phyloP scores from a whole-genome alignment of 805 yeast genomes.

The Lipomyces lipofer region DNA sequence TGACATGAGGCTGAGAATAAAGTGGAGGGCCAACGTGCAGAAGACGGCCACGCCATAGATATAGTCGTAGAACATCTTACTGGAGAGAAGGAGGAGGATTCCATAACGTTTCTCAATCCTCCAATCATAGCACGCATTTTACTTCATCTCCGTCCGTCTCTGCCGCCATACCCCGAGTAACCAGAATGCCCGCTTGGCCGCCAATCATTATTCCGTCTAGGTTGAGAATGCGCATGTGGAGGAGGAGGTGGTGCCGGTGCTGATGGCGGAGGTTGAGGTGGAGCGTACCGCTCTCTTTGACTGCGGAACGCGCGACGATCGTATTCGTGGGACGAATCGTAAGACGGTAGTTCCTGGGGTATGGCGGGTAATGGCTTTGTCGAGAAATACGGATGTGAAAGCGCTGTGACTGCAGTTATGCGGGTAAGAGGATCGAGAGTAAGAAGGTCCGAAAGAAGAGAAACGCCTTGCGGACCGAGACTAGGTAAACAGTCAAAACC shows the following conservation, averaged over 20 bases:
- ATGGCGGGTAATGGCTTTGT: constrained; percentile 64
- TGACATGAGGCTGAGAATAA: no score
- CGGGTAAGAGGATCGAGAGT: constrained; percentile 70
- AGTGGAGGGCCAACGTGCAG: no score
- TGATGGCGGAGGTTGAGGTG: constrained; percentile 12
- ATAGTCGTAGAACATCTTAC: no score
- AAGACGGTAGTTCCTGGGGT: constrained; percentile 59
- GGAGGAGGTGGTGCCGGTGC: neutral
- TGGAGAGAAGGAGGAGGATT: no score
- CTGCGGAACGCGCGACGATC: constrained; percentile 43
- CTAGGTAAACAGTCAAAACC: neutral
- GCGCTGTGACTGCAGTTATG: constrained; percentile 76
- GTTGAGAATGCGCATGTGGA: constrained; percentile 11
- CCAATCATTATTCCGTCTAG: constrained; percentile 16
- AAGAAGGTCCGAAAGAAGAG: constrained; percentile 61
- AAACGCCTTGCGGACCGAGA: constrained; percentile 49
- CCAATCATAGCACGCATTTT: no score
- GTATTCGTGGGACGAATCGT: constrained; percentile 87
- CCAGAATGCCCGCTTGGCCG: no score
- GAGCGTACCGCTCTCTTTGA: constrained; percentile 7
- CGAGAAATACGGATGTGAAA: constrained; percentile 67
- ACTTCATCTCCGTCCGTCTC: no score
- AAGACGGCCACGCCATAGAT: no score
- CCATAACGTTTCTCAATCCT: no score
- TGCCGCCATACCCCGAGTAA: no score